Evolutionary conservation across 2,329 filamentous ascomycete genomes (phyloP), one percentile per base, ranked within the genome.

Genomic region (Chaetomiaceae sp.): DNA sequence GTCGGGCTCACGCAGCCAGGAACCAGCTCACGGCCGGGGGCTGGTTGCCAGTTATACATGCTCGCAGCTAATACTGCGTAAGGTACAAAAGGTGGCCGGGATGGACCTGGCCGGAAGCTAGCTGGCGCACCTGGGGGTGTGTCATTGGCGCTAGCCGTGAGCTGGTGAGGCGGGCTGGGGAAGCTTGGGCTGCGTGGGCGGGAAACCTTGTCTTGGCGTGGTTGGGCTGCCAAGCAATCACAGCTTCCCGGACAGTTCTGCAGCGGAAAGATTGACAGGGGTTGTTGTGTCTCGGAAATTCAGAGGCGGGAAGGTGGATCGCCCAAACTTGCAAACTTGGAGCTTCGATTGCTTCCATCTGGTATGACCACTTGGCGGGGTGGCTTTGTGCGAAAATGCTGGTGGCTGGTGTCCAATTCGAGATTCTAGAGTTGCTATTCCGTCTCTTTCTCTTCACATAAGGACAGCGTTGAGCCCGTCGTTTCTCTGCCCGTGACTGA

Each of bases 1-100:
- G 12, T 56, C 58, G 51, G 59, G 54, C 57, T 56, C 48, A 47
- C 52, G 50, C 45, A 19, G 42, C 24, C 40, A 19, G 33, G 42
- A n/a, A 48, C 47, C 50, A 53, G 35, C 47, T 39, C 47, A 47
- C 34, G n/a, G 26, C n/a, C n/a, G n/a, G 49, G 49, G 49, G 36
- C 29, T 40, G 37, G 37, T 27, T 22, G 41, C 43, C 41, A 49
- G 43, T 51, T 51, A n/a, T n/a, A n/a, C n/a, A n/a, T n/a, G n/a
- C n/a, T n/a, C n/a, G n/a, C n/a, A 53, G 47, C 47, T 42, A 14
- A 40, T 32, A 17, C 30, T 38, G 15, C 33, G 22, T 24, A 24
- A 5, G 22, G 22, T 6, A 24, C 9, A 6, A 24, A 35, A 38
- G 45, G 29, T 38, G 49, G 37, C 48, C 37, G 43, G 53, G 49